Evolutionary conservation across 768 basidiomycete species (phyloP).

Genomic region (Boletus barrowsii): DNA sequence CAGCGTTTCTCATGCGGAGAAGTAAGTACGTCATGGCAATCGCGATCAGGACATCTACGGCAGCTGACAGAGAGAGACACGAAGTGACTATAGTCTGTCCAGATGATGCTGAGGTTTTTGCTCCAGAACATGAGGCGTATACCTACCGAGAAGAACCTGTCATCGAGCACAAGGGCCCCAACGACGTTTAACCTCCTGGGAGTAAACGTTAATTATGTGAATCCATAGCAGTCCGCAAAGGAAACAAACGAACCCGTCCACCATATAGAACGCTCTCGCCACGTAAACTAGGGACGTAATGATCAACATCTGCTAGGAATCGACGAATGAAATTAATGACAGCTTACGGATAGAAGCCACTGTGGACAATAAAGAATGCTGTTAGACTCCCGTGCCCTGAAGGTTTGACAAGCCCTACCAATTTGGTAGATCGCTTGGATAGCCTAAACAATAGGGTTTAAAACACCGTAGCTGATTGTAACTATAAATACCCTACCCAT

Average conservation of each 20-base stretch:
- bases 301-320: not conserved
- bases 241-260: conserved; percentile 8
- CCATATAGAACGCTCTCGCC: not conserved
- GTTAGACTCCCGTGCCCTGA: not conserved
- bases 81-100: not conserved
- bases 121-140: not conserved
- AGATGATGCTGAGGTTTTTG: not conserved
- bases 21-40: conserved; percentile 10
- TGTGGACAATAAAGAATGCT: not conserved
- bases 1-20: not conserved
- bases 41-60: conserved; percentile 6
- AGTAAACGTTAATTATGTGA: not conserved
- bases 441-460: not conserved
- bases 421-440: conserved; percentile 1
- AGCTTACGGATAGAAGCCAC: not conserved
- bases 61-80: not conserved
- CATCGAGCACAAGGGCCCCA: not conserved
- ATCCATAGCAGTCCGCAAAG: not conserved
- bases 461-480: not conserved
- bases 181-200: not conserved
- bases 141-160: not conserved
- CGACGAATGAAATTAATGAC: not conserved
- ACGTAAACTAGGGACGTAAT: not conserved
- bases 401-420: not conserved
- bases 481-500: conserved; percentile 3